A percentile compares a stretch with the other conserved stretches of the same genome.
Evolutionary conservation across 441 rosid genomes (phyloP).

Genomic region (Daphne laureola): DNA sequence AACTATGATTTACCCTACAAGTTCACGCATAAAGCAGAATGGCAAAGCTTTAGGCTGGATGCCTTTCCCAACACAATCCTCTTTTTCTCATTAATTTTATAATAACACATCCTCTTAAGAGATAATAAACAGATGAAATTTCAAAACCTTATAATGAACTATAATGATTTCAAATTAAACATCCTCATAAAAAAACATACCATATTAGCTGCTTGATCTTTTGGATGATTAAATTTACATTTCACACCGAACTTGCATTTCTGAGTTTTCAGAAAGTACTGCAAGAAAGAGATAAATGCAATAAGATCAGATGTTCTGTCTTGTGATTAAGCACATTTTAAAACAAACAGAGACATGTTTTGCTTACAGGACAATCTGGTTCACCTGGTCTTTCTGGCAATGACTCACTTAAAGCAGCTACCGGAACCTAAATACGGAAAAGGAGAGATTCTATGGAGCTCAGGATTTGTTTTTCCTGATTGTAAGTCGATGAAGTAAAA

Average conservation of each 20-base stretch:
- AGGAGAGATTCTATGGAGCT: slow-evolving; percentile 9
- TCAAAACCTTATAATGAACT: background rate
- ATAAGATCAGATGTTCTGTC: slow-evolving; percentile 13
- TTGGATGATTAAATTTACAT: slow-evolving; percentile 97
- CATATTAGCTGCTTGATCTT: slow-evolving; percentile 27
- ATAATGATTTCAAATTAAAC: slow-evolving; percentile 6
- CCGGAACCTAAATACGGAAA: slow-evolving; percentile 49
- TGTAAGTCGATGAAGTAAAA: slow-evolving; percentile 14
- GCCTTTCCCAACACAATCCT: too few relatives aligned
- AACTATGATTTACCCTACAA: too few relatives aligned
- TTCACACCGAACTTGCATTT: slow-evolving; percentile 82
- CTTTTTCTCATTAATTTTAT: too few relatives aligned
- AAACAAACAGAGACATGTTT: background rate
- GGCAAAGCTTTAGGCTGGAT: too few relatives aligned
- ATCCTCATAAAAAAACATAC: slow-evolving; percentile 33
- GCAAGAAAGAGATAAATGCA: slow-evolving; percentile 19
- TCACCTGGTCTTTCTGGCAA: slow-evolving; percentile 84
- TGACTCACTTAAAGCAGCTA: slow-evolving; percentile 35
- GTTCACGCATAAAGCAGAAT: too few relatives aligned
- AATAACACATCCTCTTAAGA: too few relatives aligned
- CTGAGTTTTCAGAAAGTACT: slow-evolving; percentile 89
- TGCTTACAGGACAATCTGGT: slow-evolving; percentile 92
- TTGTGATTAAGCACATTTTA: slow-evolving; percentile 11
- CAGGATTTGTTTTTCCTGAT: slow-evolving; percentile 12
- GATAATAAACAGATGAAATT: too few relatives aligned